A percentile compares a stretch with the other conserved stretches of the same genome.
Evolutionary conservation across 208 protist species (phyloP).

Genomic region (Giardia muris): DNA sequence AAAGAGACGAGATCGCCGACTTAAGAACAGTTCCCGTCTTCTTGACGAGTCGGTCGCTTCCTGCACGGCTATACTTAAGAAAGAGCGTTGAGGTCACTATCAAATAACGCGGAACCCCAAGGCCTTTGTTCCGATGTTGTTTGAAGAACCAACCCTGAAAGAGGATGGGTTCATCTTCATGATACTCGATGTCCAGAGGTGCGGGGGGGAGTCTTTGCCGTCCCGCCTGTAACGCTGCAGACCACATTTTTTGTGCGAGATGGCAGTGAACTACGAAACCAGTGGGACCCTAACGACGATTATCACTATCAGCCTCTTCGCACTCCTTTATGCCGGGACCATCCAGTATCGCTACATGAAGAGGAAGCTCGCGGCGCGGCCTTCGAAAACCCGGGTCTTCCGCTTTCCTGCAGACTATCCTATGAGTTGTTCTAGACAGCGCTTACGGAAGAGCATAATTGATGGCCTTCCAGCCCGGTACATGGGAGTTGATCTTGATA

Average conservation of each 20-base stretch:
- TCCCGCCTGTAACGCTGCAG: neutral
- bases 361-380: neutral
- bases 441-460: neutral
- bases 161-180: neutral
- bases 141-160: conserved; percentile 8
- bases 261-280: neutral
- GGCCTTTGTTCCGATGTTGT: neutral
- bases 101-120: neutral
- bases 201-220: neutral
- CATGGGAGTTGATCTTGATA: neutral
- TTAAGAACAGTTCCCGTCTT: neutral
- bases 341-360: neutral
- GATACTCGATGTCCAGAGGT: neutral
- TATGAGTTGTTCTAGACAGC: neutral
- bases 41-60: neutral
- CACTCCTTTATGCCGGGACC: neutral
- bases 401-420: neutral
- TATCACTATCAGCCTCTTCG: neutral
- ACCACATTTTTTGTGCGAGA: conserved; percentile 17
- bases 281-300: neutral
- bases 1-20: neutral
- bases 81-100: neutral
- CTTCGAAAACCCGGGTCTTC: neutral
- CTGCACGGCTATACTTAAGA: neutral
- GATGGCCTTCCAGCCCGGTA: neutral